Evolutionary conservation across 2,329 filamentous ascomycete species (phyloP).

Genomic region (Xylariaceae sp.): DNA sequence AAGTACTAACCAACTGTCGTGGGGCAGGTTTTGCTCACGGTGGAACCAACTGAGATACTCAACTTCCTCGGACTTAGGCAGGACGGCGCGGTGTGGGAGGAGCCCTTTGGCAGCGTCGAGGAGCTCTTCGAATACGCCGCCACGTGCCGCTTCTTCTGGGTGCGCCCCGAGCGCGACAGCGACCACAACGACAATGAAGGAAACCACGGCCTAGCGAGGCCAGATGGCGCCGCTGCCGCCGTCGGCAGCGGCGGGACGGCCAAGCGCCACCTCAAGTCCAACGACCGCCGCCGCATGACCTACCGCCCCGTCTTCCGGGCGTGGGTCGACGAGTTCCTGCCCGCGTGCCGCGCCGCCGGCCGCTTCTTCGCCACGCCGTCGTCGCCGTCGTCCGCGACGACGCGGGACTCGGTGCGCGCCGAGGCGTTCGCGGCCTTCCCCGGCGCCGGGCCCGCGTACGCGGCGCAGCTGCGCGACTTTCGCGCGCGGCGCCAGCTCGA

Average conservation of each 20-base stretch:
- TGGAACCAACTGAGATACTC: slow-evolving; percentile 47
- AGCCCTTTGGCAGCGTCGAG: slow-evolving; percentile 45
- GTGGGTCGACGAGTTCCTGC: slow-evolving; percentile 60
- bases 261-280: slow-evolving; percentile 20
- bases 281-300: slow-evolving; percentile 49
- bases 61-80: slow-evolving; percentile 54
- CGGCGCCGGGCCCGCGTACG: slow-evolving; percentile 35
- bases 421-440: slow-evolving; percentile 47
- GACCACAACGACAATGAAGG: not conserved
- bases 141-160: slow-evolving; percentile 50
- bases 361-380: not conserved
- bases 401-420: slow-evolving; percentile 42
- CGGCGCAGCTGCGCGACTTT: slow-evolving; percentile 33
- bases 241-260: slow-evolving; percentile 7
- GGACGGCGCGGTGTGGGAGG: slow-evolving; percentile 36
- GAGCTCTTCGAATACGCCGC: slow-evolving; percentile 57
- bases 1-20: too few relatives aligned
- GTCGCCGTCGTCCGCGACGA: slow-evolving; percentile 32
- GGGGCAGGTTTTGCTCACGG: slow-evolving; percentile 56
- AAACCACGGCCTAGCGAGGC: not conserved
- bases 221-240: slow-evolving; percentile 13
- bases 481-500: slow-evolving; percentile 31
- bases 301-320: slow-evolving; percentile 48
- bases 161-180: slow-evolving; percentile 20
- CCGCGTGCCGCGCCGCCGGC: slow-evolving; percentile 35